Percentiles rank a stretch among this genome's conserved stretches.
Conservation (phyloP, 1,284 basidiomycete species). For the Trichosporon sp. region DNA sequence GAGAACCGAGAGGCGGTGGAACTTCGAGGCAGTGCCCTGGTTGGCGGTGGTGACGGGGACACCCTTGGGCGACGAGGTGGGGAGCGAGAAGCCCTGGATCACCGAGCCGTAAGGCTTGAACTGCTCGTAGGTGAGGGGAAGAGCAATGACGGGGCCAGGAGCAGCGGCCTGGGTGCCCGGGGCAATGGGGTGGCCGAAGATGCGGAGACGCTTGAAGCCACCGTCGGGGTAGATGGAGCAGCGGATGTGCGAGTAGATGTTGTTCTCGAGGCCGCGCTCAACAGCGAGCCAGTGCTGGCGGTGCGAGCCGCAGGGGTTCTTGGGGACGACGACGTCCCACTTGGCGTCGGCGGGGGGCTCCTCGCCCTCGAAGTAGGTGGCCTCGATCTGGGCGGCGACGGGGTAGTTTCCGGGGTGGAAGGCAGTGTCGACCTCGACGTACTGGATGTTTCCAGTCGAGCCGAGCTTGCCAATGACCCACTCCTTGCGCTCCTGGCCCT, state of each 20-base stretch:
- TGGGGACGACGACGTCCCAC: constrained; percentile 72
- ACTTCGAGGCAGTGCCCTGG: constrained; percentile 80
- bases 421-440: constrained; percentile 85
- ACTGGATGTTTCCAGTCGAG: constrained; percentile 62
- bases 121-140: constrained; percentile 73
- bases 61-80: constrained; percentile 49
- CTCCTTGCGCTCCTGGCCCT: constrained; percentile 68
- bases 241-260: constrained; percentile 73
- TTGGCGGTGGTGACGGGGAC: constrained; percentile 63
- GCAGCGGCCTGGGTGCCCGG: constrained; percentile 11
- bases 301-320: constrained; percentile 80
- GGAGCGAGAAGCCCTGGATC: constrained; percentile 60
- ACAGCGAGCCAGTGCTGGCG: constrained; percentile 83
- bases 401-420: constrained; percentile 98
- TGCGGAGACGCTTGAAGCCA: constrained; percentile 83
- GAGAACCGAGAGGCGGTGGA: constrained; percentile 72
- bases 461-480: constrained; percentile 88
- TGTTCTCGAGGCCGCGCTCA: constrained; percentile 55
- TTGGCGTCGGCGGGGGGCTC: constrained; percentile 46
- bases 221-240: constrained; percentile 92
- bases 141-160: constrained; percentile 48
- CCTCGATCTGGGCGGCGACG: constrained; percentile 52
- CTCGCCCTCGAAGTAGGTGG: constrained; percentile 28
- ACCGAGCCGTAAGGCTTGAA: constrained; percentile 82
- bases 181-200: constrained; percentile 60